Base-by-base conservation (phyloP, 176 grass and related monocot species). In the Raddia distichophylla region DNA sequence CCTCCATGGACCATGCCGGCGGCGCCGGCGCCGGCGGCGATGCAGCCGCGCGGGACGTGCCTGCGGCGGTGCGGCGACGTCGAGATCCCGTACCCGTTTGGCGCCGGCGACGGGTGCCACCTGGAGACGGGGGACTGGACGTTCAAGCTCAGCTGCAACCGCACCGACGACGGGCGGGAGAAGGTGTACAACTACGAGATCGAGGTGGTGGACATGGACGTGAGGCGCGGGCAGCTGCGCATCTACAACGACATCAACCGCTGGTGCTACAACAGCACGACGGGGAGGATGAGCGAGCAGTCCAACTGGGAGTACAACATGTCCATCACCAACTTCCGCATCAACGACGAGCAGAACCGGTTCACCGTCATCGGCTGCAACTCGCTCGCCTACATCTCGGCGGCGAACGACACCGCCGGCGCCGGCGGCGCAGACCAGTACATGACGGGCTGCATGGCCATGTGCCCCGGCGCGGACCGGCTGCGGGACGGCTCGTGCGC, bases 21-120 rank as follows among this genome's bases (percentile, higher is more conserved):
- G 3, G 27, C 27, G 27, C 27, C 27, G 27, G 27, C 37, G 37
- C 19, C 71, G 71, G 2, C 35, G 43, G 88, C 85, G 60, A 81
- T 89, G 69, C 73, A 81, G 19, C 52, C 91, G 14, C 19, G 8
- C 34, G 37, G 51, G 22, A 8, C 78, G 37, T 97, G 94, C 82
- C 71, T 59, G 40, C 60, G 52, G 3, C 84, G 57, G 1, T 97
- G 94, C 60, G 94, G 89, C 79, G 6, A 70, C 59, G 47, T 97
- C 45, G 71, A 86, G 5, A 90, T 97, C 79, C 89, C 89, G 4
- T 97, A 94, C 82, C 94, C 94, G 20, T 97, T 97, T 74, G 91
- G 91, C 64, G 82, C 94, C 68, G 91, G 89, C 37, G 4, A 66
- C 11, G 73, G 76, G 6, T 97, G 91, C 80, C 87, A 72, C 79